phyloP scores from a whole-genome alignment of 257 asterid species.

The Solanum etuberosum region DNA sequence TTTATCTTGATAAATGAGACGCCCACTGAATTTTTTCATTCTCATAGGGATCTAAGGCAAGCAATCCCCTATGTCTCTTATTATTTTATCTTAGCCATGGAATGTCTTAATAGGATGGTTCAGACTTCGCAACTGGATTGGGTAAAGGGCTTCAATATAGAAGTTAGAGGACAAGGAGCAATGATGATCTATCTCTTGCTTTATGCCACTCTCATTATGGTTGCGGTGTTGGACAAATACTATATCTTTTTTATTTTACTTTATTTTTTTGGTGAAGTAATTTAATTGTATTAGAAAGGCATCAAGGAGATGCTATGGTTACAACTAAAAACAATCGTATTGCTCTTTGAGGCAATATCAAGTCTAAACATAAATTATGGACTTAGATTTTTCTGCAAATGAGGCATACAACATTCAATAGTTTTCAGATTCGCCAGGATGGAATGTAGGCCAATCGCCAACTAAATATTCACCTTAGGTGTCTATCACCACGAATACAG shows the following conservation, averaged over 20 bases:
- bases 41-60: background rate
- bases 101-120: background rate
- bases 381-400: background rate
- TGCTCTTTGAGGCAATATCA: background rate
- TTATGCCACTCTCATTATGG: background rate
- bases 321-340: background rate
- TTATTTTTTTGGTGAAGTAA: background rate
- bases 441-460: background rate
- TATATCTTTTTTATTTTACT: background rate
- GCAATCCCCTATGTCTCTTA: background rate
- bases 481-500: background rate
- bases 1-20: background rate
- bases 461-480: background rate
- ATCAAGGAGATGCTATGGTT: background rate
- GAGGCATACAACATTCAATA: background rate
- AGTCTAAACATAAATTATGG: background rate
- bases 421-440: background rate
- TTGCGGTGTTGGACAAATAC: background rate
- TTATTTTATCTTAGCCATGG: background rate
- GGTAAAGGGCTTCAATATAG: background rate
- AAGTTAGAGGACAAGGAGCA: background rate
- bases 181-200: background rate
- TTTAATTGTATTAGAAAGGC: background rate
- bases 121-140: background rate
- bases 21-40: background rate